Evolutionary conservation across 176 grass and related monocot species (phyloP).

Genomic region (Urochloa ruziziensis): DNA sequence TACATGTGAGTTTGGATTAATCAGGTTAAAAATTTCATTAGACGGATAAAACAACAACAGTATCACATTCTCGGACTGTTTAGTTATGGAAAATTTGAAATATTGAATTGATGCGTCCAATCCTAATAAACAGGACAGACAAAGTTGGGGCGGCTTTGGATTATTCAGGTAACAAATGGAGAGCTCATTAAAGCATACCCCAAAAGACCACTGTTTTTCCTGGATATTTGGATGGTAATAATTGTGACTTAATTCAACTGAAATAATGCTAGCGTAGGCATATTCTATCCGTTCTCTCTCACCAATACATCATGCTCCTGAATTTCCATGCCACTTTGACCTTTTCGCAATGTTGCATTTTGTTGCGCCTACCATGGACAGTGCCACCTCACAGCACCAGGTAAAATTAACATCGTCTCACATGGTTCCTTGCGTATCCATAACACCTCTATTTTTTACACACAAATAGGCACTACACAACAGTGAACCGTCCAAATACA

Average conservation of each 20-base stretch:
- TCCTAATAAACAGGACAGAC: not conserved
- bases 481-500: constrained; percentile 9
- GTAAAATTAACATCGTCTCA: not conserved
- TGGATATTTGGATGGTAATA: not conserved
- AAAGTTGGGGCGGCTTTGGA: not conserved
- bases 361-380: not conserved
- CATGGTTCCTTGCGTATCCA: not conserved
- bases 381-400: not conserved
- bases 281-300: not conserved
- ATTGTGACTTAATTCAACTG: not conserved
- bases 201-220: not conserved
- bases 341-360: not conserved
- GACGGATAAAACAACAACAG: constrained; percentile 2
- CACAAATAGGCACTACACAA: not conserved
- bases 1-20: not conserved
- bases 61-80: not conserved
- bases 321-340: not conserved
- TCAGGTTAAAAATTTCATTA: not conserved
- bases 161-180: not conserved
- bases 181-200: not conserved
- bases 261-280: not conserved
- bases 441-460: not conserved
- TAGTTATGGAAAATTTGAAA: not conserved
- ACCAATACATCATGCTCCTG: not conserved
- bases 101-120: not conserved